Base-by-base conservation (phyloP, 768 basidiomycete genomes). In the Crucibulum laeve region DNA sequence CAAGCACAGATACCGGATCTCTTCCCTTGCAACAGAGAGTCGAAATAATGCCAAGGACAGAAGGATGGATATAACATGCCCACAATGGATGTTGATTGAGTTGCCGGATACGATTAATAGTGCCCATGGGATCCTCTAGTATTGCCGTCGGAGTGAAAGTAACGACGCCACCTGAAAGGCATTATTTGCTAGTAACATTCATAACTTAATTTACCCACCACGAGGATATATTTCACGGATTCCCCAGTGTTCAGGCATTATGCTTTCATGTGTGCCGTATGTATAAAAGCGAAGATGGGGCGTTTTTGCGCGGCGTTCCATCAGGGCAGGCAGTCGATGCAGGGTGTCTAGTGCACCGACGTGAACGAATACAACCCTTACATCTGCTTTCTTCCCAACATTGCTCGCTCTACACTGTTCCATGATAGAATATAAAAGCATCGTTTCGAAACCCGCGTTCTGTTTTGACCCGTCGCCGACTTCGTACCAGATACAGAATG, bases 71-170 rank as follows among this genome's bases (percentile, higher is more conserved):
- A 55, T 82, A 89, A 42, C 78, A 78, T 8, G 65, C 64, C 86
- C 87, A 91, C 14, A 83, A 54, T 18, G 80, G 82, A 53, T 89
- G 86, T 30, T 73, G 66, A 43, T 67, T 59, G 11, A 85, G 59
- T 51, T 76, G 66, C 17, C 57, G 61, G 32, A 90, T 77, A 7
- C 72, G 61, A 13, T 74, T 56, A 32, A 67, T 59, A 8, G 78
- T 60, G 11, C 69, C 76, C 25, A 69, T 40, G 4, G 79, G 76
- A 53, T 83, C 70, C 25, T 76, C 71, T 10, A 71, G 48, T 37
- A 90, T 68, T 15, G 78, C 82, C 42, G 64, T 64, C 1, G 87
- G 73, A 14, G 81, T 83, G 46, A 90, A 84, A 1, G 86, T 87
- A 2, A 81, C 71, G 48, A 90, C 61, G 3, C 88, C 88, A 38